phyloP scores from a whole-genome alignment of 331 rosid species.

The Ulmus americana region DNA sequence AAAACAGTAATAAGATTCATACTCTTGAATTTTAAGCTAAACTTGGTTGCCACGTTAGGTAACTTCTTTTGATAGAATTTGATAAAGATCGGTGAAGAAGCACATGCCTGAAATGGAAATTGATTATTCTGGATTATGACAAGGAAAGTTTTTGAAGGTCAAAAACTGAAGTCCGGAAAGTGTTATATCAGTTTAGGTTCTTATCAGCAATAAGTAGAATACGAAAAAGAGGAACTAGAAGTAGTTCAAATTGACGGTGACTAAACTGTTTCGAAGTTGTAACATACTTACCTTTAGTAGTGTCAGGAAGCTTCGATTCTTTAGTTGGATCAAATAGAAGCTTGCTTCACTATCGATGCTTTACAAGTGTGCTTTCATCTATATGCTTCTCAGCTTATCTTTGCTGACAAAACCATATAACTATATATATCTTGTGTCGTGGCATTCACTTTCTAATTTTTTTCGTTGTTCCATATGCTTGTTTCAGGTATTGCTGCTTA shows the following conservation, averaged over 20 bases:
- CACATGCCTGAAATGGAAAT: constrained; percentile 8
- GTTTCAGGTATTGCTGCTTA: constrained; percentile 82
- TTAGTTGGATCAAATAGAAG: not conserved
- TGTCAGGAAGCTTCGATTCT: not conserved
- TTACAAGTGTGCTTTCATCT: not conserved
- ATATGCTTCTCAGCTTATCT: not conserved
- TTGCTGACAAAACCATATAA: not conserved
- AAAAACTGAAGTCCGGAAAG: not conserved
- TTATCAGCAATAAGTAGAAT: not conserved
- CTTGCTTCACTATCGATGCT: not conserved
- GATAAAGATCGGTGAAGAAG: not conserved
- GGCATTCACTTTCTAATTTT: not conserved
- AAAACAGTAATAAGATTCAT: not conserved
- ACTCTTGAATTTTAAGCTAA: not conserved
- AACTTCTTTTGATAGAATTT: not conserved
- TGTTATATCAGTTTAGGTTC: not conserved
- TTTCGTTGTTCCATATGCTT: constrained; percentile 15
- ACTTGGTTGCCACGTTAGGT: not conserved
- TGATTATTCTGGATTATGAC: not conserved
- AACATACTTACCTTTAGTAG: too few relatives aligned
- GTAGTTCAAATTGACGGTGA: not conserved
- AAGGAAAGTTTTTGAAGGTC: not conserved
- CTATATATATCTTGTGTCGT: not conserved
- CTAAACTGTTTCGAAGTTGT: not conserved
- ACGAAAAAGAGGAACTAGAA: not conserved